Evolutionary conservation across 768 basidiomycete species (phyloP).

Genomic region (Kwoniella sp.): DNA sequence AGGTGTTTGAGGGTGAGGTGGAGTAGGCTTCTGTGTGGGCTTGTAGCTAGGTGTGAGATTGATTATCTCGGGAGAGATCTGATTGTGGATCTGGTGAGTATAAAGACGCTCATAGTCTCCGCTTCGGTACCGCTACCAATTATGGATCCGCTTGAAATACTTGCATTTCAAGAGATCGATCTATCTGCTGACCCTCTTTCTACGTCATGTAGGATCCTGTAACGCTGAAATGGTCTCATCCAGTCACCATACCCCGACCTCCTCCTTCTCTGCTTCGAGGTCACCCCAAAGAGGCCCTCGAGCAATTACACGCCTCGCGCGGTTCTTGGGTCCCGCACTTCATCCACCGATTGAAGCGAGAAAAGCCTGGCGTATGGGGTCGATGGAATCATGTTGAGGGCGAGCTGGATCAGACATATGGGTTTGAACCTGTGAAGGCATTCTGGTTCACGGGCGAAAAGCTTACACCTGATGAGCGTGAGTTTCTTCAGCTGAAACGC

Average conservation of each 20-base stretch:
- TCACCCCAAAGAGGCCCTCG: slow-evolving; percentile 32
- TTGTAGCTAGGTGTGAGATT: slow-evolving; percentile 47
- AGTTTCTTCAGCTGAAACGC: not conserved
- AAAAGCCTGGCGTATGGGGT: slow-evolving; percentile 25
- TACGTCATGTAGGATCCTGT: slow-evolving; percentile 30
- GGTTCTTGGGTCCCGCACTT: slow-evolving; percentile 37
- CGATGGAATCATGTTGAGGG: slow-evolving; percentile 31
- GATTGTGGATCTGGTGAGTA: slow-evolving; percentile 32
- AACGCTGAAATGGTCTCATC: slow-evolving; percentile 37
- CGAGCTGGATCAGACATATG: slow-evolving; percentile 21
- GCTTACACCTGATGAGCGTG: slow-evolving; percentile 25
- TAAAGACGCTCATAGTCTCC: not conserved
- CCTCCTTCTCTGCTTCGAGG: slow-evolving; percentile 32
- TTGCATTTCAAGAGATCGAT: no score
- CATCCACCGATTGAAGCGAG: slow-evolving; percentile 29
- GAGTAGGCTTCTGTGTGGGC: slow-evolving; percentile 33
- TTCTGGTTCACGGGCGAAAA: slow-evolving; percentile 49
- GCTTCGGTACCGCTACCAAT: no score
- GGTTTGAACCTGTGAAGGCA: slow-evolving; percentile 36
- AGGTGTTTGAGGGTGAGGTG: slow-evolving; percentile 42
- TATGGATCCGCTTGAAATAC: no score
- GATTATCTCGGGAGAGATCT: slow-evolving; percentile 46
- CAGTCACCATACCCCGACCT: slow-evolving; percentile 37
- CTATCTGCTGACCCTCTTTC: not conserved
- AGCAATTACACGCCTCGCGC: slow-evolving; percentile 26